Evolutionary conservation across 768 basidiomycete species (phyloP).

Genomic region (Piloderma croceum): DNA sequence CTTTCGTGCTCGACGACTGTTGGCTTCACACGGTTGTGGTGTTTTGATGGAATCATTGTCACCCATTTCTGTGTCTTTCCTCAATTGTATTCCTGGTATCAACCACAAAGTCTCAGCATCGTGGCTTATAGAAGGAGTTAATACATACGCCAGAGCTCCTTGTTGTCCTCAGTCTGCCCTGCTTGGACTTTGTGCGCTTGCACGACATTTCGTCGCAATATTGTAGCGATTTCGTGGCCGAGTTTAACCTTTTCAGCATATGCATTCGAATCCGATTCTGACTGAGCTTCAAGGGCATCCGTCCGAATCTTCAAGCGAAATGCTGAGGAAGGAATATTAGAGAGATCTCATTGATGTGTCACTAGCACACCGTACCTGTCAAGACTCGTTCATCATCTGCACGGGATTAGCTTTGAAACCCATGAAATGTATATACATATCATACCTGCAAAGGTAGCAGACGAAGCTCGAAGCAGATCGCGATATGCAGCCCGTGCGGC

Average conservation of each 20-base stretch:
- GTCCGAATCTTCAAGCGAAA: slow-evolving; percentile 64
- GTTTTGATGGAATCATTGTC: slow-evolving; percentile 75
- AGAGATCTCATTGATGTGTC: slow-evolving; percentile 7
- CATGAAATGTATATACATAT: slow-evolving; percentile 6
- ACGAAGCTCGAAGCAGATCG: slow-evolving; percentile 59
- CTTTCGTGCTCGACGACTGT: slow-evolving; percentile 43
- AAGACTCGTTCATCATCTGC: slow-evolving; percentile 55
- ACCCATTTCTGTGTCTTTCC: slow-evolving; percentile 79
- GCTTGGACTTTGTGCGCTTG: slow-evolving; percentile 50
- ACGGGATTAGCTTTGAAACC: neutral
- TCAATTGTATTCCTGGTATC: slow-evolving; percentile 69
- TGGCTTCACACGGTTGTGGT: slow-evolving; percentile 40
- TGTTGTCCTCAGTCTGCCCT: slow-evolving; percentile 55
- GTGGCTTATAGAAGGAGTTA: neutral
- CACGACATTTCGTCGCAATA: slow-evolving; percentile 78
- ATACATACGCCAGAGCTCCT: neutral
- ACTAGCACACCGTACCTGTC: slow-evolving; percentile 34
- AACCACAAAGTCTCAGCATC: no score
- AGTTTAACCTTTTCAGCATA: slow-evolving; percentile 53
- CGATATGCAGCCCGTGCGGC: slow-evolving; percentile 74
- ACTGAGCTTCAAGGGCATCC: slow-evolving; percentile 42
- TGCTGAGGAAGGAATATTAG: slow-evolving; percentile 36
- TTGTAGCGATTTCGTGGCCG: slow-evolving; percentile 65
- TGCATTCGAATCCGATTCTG: slow-evolving; percentile 38
- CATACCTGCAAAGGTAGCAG: slow-evolving; percentile 59